Base-by-base conservation (phyloP, 2,329 filamentous ascomycete species). In the Trichoderma sp. region DNA sequence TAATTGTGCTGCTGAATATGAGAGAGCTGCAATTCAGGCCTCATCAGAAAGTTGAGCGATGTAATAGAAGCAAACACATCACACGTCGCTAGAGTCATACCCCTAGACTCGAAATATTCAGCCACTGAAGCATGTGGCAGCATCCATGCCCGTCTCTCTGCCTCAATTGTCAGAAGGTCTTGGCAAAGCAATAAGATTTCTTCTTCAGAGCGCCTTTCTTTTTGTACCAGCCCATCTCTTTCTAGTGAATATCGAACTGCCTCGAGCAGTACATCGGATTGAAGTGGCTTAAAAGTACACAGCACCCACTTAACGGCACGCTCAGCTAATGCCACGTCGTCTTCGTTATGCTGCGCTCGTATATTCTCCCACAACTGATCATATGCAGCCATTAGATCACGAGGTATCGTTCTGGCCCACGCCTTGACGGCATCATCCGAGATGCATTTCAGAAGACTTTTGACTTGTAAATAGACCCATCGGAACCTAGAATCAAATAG, bases 401-500 rank as follows among this genome's bases (percentile, higher is more conserved):
- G 28, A 12, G 74, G 74, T 1, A 74, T 9, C 8, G 61, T 55
- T 13, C 68, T 55, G 4, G 74, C 55, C 55, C 74, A 75, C 1
- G 61, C 9, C 2, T 68, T 20, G n/a, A 76, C 50, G 9, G 74
- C 73, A 15, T 63, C 47, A 32, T 74, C 28, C 1, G 67, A 62
- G 6, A 66, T 47, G 11, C 73, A 70, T 20, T 71, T 63, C 39
- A 43, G 39, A 3, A 43, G 39, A n/a, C 39, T 62, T 13, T 73
- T 32, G 20, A 74, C 73, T 20, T 75, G 74, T 11, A 76, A 67
- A 7, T 74, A 55, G 30, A 74, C 74, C 74, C 74, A 76, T 59
- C 73, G 74, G 26, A 76, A 76, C 74, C 74, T 75, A 23, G 12
- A 3, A 8, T 71, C 12, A 11, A 6, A 20, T 17, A 30, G 3